A percentile compares a stretch with the other conserved stretches of the same genome.
These are phyloP conservation scores for Mycena galopus DNA, from an alignment of 768 basidiomycete species.

Conservation along the genomic window DNA sequence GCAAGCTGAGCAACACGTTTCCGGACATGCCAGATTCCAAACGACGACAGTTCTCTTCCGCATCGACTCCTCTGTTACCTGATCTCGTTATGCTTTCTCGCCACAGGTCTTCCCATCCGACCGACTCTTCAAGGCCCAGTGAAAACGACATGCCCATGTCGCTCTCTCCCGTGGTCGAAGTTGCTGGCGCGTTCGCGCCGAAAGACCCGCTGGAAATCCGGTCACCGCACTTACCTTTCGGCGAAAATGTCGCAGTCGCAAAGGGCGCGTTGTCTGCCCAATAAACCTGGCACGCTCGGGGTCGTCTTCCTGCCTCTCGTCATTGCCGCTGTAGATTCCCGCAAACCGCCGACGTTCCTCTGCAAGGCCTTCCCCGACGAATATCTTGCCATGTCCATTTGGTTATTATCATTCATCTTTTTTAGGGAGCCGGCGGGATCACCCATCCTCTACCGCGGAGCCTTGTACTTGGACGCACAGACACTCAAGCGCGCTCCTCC, in stretches of 20 bases:
- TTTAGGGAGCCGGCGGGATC: conserved; percentile 24
- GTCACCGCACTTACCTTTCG: conserved; percentile 57
- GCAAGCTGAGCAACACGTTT: conserved; percentile 58
- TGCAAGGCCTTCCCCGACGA: conserved; percentile 25
- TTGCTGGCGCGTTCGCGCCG: conserved; percentile 48
- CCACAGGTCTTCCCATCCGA: conserved; percentile 47
- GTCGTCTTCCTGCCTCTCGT: conserved; percentile 11
- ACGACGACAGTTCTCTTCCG: conserved; percentile 35
- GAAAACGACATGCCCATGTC: conserved; percentile 47
- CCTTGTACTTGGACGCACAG: conserved; percentile 23
- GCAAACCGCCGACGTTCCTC: conserved; percentile 23
- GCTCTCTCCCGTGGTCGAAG: conserved; percentile 36
- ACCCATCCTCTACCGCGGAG: neutral
- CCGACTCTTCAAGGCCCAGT: conserved; percentile 43
- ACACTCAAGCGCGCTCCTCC: conserved; percentile 31
- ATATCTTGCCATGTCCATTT: conserved; percentile 34
- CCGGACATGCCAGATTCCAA: conserved; percentile 68
- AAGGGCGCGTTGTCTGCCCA: conserved; percentile 43
- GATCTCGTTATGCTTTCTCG: conserved; percentile 39
- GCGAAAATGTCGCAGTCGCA: conserved; percentile 57
- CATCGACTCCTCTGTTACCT: conserved; percentile 32
- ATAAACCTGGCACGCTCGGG: conserved; percentile 30
- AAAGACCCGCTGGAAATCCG: conserved; percentile 53
- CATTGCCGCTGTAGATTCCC: conserved; percentile 15
- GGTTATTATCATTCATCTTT: conserved; percentile 32